phyloP scores from a whole-genome alignment of 139 green algal genomes.

The Closterium sp. region DNA sequence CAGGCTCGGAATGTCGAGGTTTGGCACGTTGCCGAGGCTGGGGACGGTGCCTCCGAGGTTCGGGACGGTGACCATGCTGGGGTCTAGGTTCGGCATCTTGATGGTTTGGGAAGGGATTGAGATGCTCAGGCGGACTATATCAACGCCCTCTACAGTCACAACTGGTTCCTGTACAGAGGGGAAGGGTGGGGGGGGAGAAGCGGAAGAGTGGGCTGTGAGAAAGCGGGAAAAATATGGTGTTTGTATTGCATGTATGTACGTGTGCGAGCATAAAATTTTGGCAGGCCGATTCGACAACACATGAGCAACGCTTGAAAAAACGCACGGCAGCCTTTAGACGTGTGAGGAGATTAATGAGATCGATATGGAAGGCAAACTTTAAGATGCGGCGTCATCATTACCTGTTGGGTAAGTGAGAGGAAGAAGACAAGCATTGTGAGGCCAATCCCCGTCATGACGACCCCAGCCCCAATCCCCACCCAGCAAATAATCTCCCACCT shows the following conservation, averaged over 20 bases:
- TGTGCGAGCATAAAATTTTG: too few relatives aligned
- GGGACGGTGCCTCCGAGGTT: background rate
- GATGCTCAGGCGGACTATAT: background rate
- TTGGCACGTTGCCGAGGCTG: background rate
- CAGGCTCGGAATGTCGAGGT: background rate
- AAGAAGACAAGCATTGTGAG: background rate
- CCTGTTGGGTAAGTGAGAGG: background rate
- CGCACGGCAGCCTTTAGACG: too few relatives aligned
- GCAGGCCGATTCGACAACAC: too few relatives aligned
- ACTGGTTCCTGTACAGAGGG: background rate
- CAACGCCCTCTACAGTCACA: background rate
- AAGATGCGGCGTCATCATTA: background rate
- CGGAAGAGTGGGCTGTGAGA: background rate
- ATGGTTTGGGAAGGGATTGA: background rate
- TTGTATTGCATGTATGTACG: too few relatives aligned
- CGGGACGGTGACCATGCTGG: background rate
- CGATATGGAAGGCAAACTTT: too few relatives aligned
- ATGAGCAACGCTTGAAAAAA: too few relatives aligned
- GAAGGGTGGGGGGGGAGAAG: too few relatives aligned
- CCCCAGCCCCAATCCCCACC: background rate
- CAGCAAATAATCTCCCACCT: background rate
- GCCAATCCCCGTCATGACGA: background rate
- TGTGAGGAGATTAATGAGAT: too few relatives aligned
- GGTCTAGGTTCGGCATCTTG: background rate
- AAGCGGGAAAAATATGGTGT: background rate